Evolutionary conservation across 2,329 filamentous ascomycete species (phyloP).

Genomic region (Aspergillus vadensis): DNA sequence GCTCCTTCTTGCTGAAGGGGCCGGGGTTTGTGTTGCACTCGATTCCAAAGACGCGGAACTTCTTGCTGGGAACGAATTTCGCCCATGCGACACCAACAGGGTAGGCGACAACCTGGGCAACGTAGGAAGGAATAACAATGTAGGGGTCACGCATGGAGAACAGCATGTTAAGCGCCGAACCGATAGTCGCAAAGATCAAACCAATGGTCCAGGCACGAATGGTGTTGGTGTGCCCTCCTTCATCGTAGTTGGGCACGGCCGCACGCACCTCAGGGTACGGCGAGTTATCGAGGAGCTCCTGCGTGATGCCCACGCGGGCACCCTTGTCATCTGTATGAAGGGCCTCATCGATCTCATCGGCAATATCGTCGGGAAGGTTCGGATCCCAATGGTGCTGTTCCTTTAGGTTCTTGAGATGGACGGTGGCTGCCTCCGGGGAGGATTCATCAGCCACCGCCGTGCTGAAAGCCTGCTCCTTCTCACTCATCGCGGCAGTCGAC

Average conservation of each 20-base stretch:
- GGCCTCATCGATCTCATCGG: slow-evolving; percentile 62
- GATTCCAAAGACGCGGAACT: slow-evolving; percentile 41
- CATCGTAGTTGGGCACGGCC: slow-evolving; percentile 65
- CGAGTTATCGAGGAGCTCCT: slow-evolving; percentile 65
- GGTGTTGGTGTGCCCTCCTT: slow-evolving; percentile 66
- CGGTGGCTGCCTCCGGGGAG: slow-evolving; percentile 26
- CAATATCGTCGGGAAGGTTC: slow-evolving; percentile 64
- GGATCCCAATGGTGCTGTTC: slow-evolving; percentile 65
- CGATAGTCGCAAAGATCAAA: slow-evolving; percentile 61
- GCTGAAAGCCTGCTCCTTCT: slow-evolving; percentile 8
- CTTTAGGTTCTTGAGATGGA: slow-evolving; percentile 57
- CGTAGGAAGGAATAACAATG: slow-evolving; percentile 62
- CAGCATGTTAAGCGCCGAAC: slow-evolving; percentile 63
- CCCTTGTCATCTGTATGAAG: slow-evolving; percentile 58
- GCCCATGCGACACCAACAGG: slow-evolving; percentile 51
- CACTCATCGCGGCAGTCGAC: slow-evolving; percentile 7
- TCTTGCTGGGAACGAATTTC: slow-evolving; percentile 39
- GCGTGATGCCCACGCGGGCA: slow-evolving; percentile 60
- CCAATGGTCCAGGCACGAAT: slow-evolving; percentile 67
- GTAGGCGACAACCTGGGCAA: slow-evolving; percentile 64
- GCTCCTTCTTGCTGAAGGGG: slow-evolving; percentile 52
- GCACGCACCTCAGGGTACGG: slow-evolving; percentile 69
- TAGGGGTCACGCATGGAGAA: slow-evolving; percentile 61
- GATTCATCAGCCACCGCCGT: slow-evolving; percentile 2
- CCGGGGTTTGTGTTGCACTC: slow-evolving; percentile 47